These are phyloP conservation scores for Rhizopogon vinicolor DNA, from an alignment of 768 basidiomycete genomes.

Conservation along the genomic window DNA sequence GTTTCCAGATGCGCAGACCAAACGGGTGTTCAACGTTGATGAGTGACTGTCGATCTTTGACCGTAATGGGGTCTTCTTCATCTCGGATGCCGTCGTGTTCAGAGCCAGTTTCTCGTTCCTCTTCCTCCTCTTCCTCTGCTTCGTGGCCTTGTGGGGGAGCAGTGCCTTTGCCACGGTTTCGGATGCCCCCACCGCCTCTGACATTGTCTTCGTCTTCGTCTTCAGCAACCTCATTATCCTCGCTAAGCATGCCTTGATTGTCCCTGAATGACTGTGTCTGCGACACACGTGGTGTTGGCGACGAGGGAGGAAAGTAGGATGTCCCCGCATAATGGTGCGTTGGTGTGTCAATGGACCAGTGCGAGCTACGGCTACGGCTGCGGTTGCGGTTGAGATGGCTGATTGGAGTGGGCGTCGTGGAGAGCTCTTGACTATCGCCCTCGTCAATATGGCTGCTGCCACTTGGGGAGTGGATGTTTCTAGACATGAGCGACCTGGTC, in stretches of 20 bases:
- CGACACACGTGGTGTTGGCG: slow-evolving; percentile 44
- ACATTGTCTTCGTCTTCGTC: slow-evolving; percentile 22
- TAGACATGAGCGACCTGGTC: not conserved
- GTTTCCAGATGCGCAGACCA: slow-evolving; percentile 99
- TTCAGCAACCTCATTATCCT: slow-evolving; percentile 42
- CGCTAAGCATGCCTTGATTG: slow-evolving; percentile 41
- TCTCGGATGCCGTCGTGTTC: slow-evolving; percentile 14
- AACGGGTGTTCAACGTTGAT: slow-evolving; percentile 99
- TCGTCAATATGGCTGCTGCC: slow-evolving; percentile 24
- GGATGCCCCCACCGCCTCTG: slow-evolving; percentile 25
- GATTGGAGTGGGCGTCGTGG: slow-evolving; percentile 43
- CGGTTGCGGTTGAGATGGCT: slow-evolving; percentile 31
- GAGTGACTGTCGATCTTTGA: slow-evolving; percentile 94
- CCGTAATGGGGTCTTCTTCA: slow-evolving; percentile 85
- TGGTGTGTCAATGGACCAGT: slow-evolving; percentile 56
- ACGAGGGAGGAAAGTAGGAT: slow-evolving; percentile 52
- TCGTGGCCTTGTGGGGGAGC: slow-evolving; percentile 31
- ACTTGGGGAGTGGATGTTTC: slow-evolving; percentile 16
- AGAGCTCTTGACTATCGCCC: slow-evolving; percentile 25
- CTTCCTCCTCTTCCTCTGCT: slow-evolving; percentile 37
- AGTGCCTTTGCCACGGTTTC: slow-evolving; percentile 37
- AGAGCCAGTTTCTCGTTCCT: slow-evolving; percentile 14
- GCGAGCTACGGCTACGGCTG: slow-evolving; percentile 49
- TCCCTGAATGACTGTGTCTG: slow-evolving; percentile 40
- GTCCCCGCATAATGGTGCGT: slow-evolving; percentile 66